Conservation (phyloP, 768 basidiomycete species). For the Porphyrellus cyaneotinctus region DNA sequence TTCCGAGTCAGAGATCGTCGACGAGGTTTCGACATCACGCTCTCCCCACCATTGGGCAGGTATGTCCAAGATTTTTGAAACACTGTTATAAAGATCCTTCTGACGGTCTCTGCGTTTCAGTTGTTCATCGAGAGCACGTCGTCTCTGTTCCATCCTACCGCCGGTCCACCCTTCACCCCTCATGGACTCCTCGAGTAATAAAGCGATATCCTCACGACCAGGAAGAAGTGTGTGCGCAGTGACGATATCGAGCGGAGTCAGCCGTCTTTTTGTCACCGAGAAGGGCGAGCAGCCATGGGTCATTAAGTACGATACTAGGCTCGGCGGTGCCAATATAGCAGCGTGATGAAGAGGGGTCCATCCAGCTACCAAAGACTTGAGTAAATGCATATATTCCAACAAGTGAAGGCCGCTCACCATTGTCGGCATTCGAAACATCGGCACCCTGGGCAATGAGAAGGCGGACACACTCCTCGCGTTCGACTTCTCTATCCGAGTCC, state of each 20-base stretch:
- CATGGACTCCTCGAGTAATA: constrained; percentile 89
- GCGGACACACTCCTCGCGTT: constrained; percentile 87
- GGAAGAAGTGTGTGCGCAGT: constrained; percentile 78
- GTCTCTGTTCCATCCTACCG: constrained; percentile 67
- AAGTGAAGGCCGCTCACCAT: constrained; percentile 42
- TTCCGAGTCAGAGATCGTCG: constrained; percentile 44
- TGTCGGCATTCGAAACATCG: constrained; percentile 55
- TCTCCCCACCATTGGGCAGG: constrained; percentile 64
- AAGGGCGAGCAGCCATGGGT: constrained; percentile 88
- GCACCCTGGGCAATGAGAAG: constrained; percentile 77
- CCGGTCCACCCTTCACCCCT: constrained; percentile 79
- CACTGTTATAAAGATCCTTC: constrained; percentile 52
- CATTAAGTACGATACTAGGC: constrained; percentile 86
- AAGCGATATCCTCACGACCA: constrained; percentile 78
- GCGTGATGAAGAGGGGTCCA: constrained; percentile 97
- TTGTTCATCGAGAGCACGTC: constrained; percentile 55
- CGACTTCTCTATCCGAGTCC: constrained; percentile 78
- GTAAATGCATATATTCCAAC: neutral
- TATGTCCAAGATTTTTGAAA: constrained; percentile 55
- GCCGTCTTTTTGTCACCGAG: constrained; percentile 66
- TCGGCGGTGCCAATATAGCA: constrained; percentile 82
- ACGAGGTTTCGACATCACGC: constrained; percentile 41
- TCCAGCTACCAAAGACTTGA: constrained; percentile 52
- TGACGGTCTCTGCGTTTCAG: constrained; percentile 50
- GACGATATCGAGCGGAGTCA: constrained; percentile 88